Evolutionary conservation across 805 yeast genomes (phyloP).

Genomic region (Lipomyces orientalis): DNA sequence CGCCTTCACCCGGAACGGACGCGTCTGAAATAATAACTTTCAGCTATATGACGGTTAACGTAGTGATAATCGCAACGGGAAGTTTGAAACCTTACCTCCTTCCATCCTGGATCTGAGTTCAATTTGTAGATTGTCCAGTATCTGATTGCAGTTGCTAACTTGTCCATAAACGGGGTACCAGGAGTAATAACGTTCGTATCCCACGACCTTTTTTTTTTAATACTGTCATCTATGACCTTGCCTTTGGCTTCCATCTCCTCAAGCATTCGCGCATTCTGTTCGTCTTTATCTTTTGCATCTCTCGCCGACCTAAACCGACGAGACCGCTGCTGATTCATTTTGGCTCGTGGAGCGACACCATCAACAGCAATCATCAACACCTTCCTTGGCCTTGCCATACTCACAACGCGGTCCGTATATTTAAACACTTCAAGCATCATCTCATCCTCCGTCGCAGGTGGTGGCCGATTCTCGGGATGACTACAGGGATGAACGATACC

Average conservation of each 20-base stretch:
- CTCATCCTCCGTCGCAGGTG: conserved; percentile 96
- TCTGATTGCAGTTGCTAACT: conserved; percentile 76
- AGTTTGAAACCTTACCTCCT: conserved; percentile 47
- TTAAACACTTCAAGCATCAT: conserved; percentile 93
- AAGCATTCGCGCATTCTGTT: conserved; percentile 67
- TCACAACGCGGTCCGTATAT: conserved; percentile 88
- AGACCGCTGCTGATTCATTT: conserved; percentile 96
- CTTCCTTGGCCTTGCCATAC: conserved; percentile 94
- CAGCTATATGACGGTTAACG: conserved; percentile 41
- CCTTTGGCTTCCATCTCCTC: conserved; percentile 68
- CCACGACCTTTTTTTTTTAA: conserved; percentile 80
- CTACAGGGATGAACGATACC: conserved; percentile 99
- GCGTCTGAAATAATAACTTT: conserved; percentile 94
- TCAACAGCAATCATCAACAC: conserved; percentile 94
- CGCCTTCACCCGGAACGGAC: conserved; percentile 99
- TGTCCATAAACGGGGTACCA: conserved; percentile 97
- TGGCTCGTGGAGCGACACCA: conserved; percentile 98
- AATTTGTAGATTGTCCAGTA: conserved; percentile 94
- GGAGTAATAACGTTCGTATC: conserved; percentile 98
- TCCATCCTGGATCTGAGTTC: conserved; percentile 92
- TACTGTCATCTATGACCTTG: conserved; percentile 74
- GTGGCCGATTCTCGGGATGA: conserved; percentile 94
- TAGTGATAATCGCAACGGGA: background rate
- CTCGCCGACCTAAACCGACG: conserved; percentile 91
- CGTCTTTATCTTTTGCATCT: conserved; percentile 82